Base-by-base conservation (phyloP, 2,329 filamentous ascomycete genomes). In the Sporothrix curviconia region DNA sequence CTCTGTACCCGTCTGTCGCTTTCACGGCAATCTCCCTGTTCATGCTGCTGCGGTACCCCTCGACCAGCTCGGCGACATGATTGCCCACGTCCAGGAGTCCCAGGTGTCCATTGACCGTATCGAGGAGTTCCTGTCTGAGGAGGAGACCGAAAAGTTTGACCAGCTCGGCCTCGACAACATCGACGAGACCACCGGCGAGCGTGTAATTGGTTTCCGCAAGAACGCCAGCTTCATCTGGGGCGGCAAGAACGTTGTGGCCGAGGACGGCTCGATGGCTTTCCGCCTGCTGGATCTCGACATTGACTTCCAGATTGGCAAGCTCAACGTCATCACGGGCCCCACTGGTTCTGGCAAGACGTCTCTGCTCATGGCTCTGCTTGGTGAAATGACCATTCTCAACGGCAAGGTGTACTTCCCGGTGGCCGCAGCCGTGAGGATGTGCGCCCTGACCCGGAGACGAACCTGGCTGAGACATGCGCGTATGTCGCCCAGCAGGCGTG, bases 1-100 rank as follows among this genome's bases (percentile, higher is more conserved):
- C 87, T 19, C 76, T 99, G 56, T 87, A 94, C 54, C 92, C 94
- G 0, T 97, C 94, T 0, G 80, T 97, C 60, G 94, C 94, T 3
- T 99, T 99, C 72, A 96, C 94, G 2, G 91, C 94, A 37, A 85
- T 99, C 55, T 97, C 94, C 0, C 85, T 99, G 62, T 99, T 99
- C 71, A 92, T 92, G 69, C 84, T 99, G 40, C 84, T 99, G 14
- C 86, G 94, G 49, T 89, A 96, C 55, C 94, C 94, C 77, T 99
- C 46, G 94, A 99, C 70, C 92, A 97, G 73, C 80, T 99, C 55
- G 94, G 94, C 52, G 94, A 99, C 71, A 99, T 99, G 94, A 87
- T 97, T 67, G 94, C 94, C 11, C 94, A 97, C 73, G 92, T 99
- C 4, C 91, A 96, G 74, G 94, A 99, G 72, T 90, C 92, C 24